Evolutionary conservation across 805 yeast species (phyloP), one percentile per base, ranked within the genome.

Genomic region (Suhomyces kilbournensis): DNA sequence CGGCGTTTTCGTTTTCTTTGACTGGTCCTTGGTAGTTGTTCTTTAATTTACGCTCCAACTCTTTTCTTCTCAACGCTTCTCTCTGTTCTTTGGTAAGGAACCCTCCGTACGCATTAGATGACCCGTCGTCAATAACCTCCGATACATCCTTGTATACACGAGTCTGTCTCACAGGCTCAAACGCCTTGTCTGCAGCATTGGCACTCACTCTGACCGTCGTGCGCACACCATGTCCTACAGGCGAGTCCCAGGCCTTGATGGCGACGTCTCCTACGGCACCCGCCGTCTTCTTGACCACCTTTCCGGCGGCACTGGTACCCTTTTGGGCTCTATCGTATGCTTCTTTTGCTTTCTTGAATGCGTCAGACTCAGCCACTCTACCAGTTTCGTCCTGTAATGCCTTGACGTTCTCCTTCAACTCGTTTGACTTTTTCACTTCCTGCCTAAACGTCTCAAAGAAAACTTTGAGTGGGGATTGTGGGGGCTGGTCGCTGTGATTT

Each of bases 351-450:
- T 81, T 83, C 68, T 86, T 89, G 75, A 89, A 92, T 2, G 98
- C 96, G 50, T 91, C 97, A 47, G 94, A 86, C 61, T 94, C 98
- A 30, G 96, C 90, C 68, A 94, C 80, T 62, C 91, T 84, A 40
- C 97, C 98, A 3, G 97, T 90, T 60, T 96, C 98, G 71, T 92
- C 97, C 67, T 90, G 96, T 51, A 94, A 79, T 14, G 97, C 96
- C 71, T 93, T 94, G 66, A 94, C 90, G 62, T 91, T 90, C 51
- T 90, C 91, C 65, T 92, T 96, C 54, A 94, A 79, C 68, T 94
- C 98, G 64, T 81, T 80, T 48, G 91, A 85, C 69, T 94, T 93
- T 67, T 87, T 85, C 85, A 97, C 92, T 73, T 94, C 99, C 53
- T 79, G 78, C 65, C 81, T 86, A 76, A 94, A 94, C 0, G 98